A percentile compares a stretch with the other conserved stretches of the same genome.
phyloP scores from a whole-genome alignment of 306 rosid species.

The Alnus glutinosa region DNA sequence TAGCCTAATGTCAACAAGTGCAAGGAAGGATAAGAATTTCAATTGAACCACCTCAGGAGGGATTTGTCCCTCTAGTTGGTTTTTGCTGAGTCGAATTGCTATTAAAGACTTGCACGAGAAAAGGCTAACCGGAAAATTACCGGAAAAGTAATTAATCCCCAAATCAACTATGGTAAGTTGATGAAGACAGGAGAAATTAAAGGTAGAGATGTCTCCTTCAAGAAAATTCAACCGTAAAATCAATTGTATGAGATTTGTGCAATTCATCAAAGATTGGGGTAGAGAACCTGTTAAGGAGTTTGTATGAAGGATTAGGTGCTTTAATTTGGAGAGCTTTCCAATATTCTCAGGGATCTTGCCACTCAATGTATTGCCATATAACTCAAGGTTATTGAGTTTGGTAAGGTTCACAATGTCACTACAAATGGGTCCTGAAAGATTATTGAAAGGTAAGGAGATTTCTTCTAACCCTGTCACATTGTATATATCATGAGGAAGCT shows the following conservation, averaged over 20 bases:
- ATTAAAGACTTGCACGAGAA: slow-evolving; percentile 1
- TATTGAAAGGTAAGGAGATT: neutral
- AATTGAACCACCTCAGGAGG: neutral
- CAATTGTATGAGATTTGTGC: neutral
- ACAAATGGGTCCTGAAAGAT: neutral
- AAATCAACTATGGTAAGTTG: slow-evolving; percentile 2
- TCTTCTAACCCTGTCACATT: neutral
- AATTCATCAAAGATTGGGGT: slow-evolving; percentile 12
- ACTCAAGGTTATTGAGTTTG: neutral
- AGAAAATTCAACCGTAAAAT: neutral
- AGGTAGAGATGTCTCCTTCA: neutral
- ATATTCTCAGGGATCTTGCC: neutral
- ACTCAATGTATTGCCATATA: neutral
- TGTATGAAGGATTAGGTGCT: neutral
- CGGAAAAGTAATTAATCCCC: neutral
- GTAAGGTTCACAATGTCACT: neutral
- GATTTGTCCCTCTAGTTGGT: neutral
- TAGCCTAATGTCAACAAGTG: neutral
- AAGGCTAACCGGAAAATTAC: neutral
- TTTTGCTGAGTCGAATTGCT: neutral
- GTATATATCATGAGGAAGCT: slow-evolving; percentile 7
- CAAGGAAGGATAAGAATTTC: slow-evolving; percentile 7
- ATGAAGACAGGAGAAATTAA: slow-evolving; percentile 1
- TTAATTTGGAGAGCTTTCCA: slow-evolving; percentile 12
- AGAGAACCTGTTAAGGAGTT: slow-evolving; percentile 2